phyloP scores from a whole-genome alignment of 73 alveolate species.

The Blepharisma stoltei region DNA sequence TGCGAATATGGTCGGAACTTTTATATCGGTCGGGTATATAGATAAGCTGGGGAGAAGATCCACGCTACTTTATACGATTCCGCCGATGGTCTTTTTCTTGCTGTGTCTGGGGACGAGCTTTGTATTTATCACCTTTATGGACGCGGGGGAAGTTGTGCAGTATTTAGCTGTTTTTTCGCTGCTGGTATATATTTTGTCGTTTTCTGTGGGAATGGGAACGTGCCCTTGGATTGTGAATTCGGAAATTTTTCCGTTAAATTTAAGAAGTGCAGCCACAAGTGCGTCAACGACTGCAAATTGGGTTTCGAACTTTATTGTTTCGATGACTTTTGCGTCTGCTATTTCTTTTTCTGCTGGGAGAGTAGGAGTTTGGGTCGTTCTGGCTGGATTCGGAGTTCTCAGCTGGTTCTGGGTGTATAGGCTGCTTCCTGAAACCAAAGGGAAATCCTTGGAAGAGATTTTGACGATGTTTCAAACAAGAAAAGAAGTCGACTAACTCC shows the following conservation, averaged over 20 bases:
- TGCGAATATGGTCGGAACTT: conserved; percentile 44
- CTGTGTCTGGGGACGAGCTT: not conserved
- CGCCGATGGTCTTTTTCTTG: conserved; percentile 14
- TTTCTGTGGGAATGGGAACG: conserved; percentile 46
- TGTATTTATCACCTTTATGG: not conserved
- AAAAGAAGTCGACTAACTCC: not conserved
- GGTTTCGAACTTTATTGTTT: conserved; percentile 44
- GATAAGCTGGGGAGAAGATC: conserved; percentile 52
- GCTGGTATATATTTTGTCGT: conserved; percentile 38
- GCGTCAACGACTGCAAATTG: conserved; percentile 48
- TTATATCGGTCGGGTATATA: conserved; percentile 35
- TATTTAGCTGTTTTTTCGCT: conserved; percentile 36
- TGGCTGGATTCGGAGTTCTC: conserved; percentile 28
- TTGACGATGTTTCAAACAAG: conserved; percentile 27
- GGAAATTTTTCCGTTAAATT: conserved; percentile 53
- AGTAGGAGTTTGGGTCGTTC: conserved; percentile 22
- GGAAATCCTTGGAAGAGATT: conserved; percentile 31
- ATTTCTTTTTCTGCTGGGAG: conserved; percentile 28
- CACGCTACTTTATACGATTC: conserved; percentile 40
- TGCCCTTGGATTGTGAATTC: conserved; percentile 56
- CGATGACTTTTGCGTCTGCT: conserved; percentile 34
- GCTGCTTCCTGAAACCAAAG: conserved; percentile 40
- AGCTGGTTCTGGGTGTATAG: conserved; percentile 35
- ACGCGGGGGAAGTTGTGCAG: conserved; percentile 3
- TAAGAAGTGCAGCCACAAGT: conserved; percentile 42